Conservation (phyloP, 2,329 filamentous ascomycete species). For the Huntiella savannae region DNA sequence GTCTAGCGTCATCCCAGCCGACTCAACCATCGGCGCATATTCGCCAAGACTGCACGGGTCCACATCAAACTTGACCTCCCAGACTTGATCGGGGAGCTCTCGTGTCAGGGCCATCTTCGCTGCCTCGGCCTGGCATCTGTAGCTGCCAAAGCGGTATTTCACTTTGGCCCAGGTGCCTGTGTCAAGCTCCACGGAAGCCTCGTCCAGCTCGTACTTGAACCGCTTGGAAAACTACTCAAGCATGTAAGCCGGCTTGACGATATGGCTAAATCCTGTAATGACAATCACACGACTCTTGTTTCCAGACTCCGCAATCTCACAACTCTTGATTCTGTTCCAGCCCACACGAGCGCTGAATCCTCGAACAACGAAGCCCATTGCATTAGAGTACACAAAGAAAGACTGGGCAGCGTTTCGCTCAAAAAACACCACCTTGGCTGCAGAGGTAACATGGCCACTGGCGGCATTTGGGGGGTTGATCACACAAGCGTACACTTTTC, state of each 20-base stretch:
- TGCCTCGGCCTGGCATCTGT: slow-evolving; percentile 33
- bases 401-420: slow-evolving; percentile 20
- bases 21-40: neutral
- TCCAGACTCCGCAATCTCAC: slow-evolving; percentile 15
- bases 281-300: slow-evolving; percentile 29
- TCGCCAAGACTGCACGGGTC: slow-evolving; percentile 9
- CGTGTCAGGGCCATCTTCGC: slow-evolving; percentile 21
- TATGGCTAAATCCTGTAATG: slow-evolving; percentile 24
- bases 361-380: slow-evolving; percentile 20
- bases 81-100: slow-evolving; percentile 5
- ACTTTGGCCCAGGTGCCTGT: slow-evolving; percentile 18
- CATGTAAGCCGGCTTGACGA: slow-evolving; percentile 26
- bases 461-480: slow-evolving; percentile 29
- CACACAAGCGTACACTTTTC: slow-evolving; percentile 31
- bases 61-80: slow-evolving; percentile 10
- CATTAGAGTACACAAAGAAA: slow-evolving; percentile 15
- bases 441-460: slow-evolving; percentile 20
- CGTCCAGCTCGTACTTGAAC: slow-evolving; percentile 30
- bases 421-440: slow-evolving; percentile 33
- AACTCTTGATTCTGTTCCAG: slow-evolving; percentile 30
- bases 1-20: neutral
- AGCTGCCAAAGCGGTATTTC: slow-evolving; percentile 36
- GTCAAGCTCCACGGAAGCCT: slow-evolving; percentile 18
- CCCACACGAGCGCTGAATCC: slow-evolving; percentile 21
- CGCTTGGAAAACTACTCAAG: slow-evolving; percentile 22